A percentile compares a stretch with the other conserved stretches of the same genome.
Conservation (phyloP, 2,329 filamentous ascomycete genomes). For the Fusarium incarnatum region DNA sequence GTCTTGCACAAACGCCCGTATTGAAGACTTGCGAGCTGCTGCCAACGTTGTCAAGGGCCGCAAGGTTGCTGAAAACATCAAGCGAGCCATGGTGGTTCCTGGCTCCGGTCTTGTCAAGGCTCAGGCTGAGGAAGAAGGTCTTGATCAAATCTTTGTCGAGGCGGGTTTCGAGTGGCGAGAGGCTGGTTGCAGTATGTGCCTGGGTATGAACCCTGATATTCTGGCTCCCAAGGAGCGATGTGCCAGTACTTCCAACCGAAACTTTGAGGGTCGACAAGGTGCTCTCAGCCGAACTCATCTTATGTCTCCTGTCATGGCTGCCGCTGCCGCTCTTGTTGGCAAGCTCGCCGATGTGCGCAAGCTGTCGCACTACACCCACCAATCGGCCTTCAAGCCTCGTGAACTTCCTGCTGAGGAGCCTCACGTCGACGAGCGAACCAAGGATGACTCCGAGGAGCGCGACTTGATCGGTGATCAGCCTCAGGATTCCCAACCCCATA, state of each 20-base stretch:
- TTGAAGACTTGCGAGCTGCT: conserved; percentile 92
- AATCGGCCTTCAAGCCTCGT: conserved; percentile 70
- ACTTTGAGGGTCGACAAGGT: conserved; percentile 97
- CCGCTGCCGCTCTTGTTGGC: conserved; percentile 87
- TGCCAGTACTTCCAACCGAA: conserved; percentile 95
- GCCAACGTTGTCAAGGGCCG: conserved; percentile 87
- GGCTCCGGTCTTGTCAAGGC: conserved; percentile 95
- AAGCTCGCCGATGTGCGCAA: conserved; percentile 93
- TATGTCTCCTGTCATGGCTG: conserved; percentile 97
- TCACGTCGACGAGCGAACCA: conserved; percentile 65
- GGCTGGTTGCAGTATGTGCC: conserved; percentile 98
- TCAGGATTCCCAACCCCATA: conserved; percentile 72
- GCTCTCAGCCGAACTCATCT: conserved; percentile 91
- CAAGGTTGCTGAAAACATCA: conserved; percentile 88
- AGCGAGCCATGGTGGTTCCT: conserved; percentile 95
- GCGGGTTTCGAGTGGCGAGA: conserved; percentile 98
- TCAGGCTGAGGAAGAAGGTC: conserved; percentile 89
- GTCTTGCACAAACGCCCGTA: conserved; percentile 96
- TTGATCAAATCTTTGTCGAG: conserved; percentile 91
- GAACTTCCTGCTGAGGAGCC: conserved; percentile 56
- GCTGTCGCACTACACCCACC: conserved; percentile 71
- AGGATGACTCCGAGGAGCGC: conserved; percentile 63
- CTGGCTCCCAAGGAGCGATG: conserved; percentile 92
- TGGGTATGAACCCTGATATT: conserved; percentile 99
- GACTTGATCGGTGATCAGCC: conserved; percentile 68